Conservation (phyloP, 2,329 filamentous ascomycete species). For the Alternaria alternata region DNA sequence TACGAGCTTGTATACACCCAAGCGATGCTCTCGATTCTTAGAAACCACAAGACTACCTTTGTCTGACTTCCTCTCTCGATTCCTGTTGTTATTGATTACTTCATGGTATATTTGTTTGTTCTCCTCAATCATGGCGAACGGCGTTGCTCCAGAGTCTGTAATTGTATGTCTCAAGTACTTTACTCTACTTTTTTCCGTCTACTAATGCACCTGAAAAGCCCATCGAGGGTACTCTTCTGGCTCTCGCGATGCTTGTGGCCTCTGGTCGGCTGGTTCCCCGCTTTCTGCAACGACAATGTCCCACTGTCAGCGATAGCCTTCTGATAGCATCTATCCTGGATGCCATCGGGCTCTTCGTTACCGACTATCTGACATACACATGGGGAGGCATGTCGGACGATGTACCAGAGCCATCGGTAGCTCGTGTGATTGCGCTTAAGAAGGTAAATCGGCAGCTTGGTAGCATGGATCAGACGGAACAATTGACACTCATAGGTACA, state of each 20-base stretch:
- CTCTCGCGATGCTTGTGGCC: constrained; percentile 21
- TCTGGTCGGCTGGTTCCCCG: constrained; percentile 29
- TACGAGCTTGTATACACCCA: not conserved
- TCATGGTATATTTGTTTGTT: not conserved
- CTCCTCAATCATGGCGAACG: constrained; percentile 10
- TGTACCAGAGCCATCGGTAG: constrained; percentile 15
- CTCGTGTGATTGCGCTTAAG: constrained; percentile 21
- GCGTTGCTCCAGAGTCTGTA: constrained; percentile 17
- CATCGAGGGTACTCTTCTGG: constrained; percentile 22
- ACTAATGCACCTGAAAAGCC: constrained; percentile 19
- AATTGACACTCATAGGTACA: constrained; percentile 19
- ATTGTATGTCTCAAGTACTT: constrained; percentile 16
- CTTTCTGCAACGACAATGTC: constrained; percentile 21
- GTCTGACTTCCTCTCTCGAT: not conserved
- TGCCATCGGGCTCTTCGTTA: constrained; percentile 26
- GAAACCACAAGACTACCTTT: not conserved
- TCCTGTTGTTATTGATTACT: not conserved
- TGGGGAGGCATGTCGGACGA: constrained; percentile 29
- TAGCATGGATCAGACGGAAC: not conserved
- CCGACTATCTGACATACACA: constrained; percentile 30
- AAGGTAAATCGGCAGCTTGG: constrained; percentile 16
- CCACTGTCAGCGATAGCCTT: constrained; percentile 27
- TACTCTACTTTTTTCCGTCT: not conserved
- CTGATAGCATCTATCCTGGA: constrained; percentile 27
- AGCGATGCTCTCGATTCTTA: not conserved